These are phyloP conservation scores for Triticum monococcum DNA, from an alignment of 176 grass and related monocot species.

Conservation along the genomic window DNA sequence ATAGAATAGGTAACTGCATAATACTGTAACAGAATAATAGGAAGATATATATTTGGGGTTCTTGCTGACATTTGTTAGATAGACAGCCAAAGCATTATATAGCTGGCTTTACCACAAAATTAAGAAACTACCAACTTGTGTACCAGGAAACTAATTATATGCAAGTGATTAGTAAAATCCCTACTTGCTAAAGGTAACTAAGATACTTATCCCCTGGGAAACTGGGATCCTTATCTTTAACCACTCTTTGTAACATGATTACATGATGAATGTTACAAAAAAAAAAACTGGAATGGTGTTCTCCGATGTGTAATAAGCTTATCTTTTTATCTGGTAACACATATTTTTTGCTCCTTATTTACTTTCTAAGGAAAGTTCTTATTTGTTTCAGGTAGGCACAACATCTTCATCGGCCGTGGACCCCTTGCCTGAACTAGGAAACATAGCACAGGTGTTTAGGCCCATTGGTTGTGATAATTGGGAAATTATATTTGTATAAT, in stretches of 20 bases:
- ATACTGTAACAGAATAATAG: not conserved
- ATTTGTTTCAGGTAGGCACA: constrained; percentile 61
- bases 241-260: not conserved
- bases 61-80: not conserved
- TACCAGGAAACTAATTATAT: not conserved
- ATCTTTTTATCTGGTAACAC: not conserved
- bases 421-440: constrained; percentile 56
- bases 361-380: not conserved
- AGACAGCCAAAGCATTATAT: not conserved
- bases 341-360: constrained; percentile 17
- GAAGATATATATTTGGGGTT: not conserved
- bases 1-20: not conserved
- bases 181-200: not conserved
- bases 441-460: constrained; percentile 56
- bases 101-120: not conserved
- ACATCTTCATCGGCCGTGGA: constrained; percentile 76
- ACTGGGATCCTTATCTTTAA: not conserved
- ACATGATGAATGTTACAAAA: not conserved
- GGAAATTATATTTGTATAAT: not conserved
- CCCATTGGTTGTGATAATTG: constrained; percentile 3
- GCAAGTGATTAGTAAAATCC: not conserved
- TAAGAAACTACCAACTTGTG: not conserved
- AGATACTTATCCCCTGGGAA: not conserved
- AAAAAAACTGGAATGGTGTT: not conserved
- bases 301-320: not conserved